Evolutionary conservation across 116 monocot species (phyloP), one percentile per base, ranked within the genome.

Genomic region (Trichopus zeylanicus): DNA sequence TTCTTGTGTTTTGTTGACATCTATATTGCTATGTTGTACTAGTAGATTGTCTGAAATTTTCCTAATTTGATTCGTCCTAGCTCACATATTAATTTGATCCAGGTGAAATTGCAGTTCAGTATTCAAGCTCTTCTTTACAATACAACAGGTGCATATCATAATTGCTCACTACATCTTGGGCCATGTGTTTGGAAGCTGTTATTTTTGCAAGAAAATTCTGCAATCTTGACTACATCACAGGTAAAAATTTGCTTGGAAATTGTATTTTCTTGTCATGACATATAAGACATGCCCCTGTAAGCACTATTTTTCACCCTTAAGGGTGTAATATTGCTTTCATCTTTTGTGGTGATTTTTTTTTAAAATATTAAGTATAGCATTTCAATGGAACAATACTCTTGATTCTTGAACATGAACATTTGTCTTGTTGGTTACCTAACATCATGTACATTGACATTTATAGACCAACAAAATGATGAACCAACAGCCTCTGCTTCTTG

Each of bases 81-180:
- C n/a, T n/a, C n/a, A 1, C n/a, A 42, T 1, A 13, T 42, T 42
- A 42, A 42, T 42, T n/a, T 15, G 5, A 19, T 37, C 10, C 68
- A 79, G 79, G 79, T 70, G 12, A 47, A 66, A 20, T 22, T 79
- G 56, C 39, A 39, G 22, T 70, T 79, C 15, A 60, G 26, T 26
- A 62, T 79, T 39, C 67, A 37, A 59, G 37, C 64, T 52, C 26
- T 73, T 9, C 26, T 70, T 31, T 79, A 74, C 46, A 74, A 79
- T 52, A 79, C 79, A 51, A 69, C 61, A 29, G 65, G 61, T 37
- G 79, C 79, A 21, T 61, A 65, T 42, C 70, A 56, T 65, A 65
- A 49, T 31, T 74, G 79, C 69, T 65, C 74, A 22, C 32, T 56
- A 27, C 4, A 35, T 31, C 61, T 62, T 21, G n/a, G 5, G 29